Base-by-base conservation (phyloP, 306 rosid genomes). In the Sicyos baderoa region DNA sequence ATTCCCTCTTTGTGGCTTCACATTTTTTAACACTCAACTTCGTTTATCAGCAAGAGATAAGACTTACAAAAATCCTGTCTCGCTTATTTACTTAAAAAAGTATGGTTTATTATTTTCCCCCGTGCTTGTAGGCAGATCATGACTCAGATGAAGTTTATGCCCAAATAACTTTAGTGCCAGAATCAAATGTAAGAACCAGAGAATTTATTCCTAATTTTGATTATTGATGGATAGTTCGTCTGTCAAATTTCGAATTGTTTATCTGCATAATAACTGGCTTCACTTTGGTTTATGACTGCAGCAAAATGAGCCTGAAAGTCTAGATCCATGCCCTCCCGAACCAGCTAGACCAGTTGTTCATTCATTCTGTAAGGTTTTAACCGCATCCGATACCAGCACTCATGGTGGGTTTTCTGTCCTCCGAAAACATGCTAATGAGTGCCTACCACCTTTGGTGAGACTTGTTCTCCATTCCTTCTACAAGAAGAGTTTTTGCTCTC, bases 391-490 rank as follows among this genome's bases (percentile, higher is more conserved):
- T 80, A 93, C 98, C 1, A 93, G 98, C 78, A 93, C 98, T 16
- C 98, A 92, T 75, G 98, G 98, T 7, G 98, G 98, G 42, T 92
- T 92, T 83, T 92, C 98, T 27, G 93, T 92, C 79, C 85, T 87
- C 6, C 82, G 98, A 53, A 92, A 87, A 82, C 98, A 92, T 44
- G 98, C 98, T 40, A 92, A 91, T 2, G 98, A 86, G 58, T 89
- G 96, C 82, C 96, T 92, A 82, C 98, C 96, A 60, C 74, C 86
- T 9, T 72, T 92, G 96, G 98, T 92, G 55, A 66, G 71, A 47
- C 42, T 48, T 47, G 23, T 25, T 66, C 44, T 47, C 35, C 35
- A 29, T 29, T 66, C 56, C 17, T 45, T 8, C 54, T 12, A 44
- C 32, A 37, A 42, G 9, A 14, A 1, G 7, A 14, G 21, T 29